Base-by-base conservation (phyloP, 257 asterid species). In the Parsonsia alboflavescens region DNA sequence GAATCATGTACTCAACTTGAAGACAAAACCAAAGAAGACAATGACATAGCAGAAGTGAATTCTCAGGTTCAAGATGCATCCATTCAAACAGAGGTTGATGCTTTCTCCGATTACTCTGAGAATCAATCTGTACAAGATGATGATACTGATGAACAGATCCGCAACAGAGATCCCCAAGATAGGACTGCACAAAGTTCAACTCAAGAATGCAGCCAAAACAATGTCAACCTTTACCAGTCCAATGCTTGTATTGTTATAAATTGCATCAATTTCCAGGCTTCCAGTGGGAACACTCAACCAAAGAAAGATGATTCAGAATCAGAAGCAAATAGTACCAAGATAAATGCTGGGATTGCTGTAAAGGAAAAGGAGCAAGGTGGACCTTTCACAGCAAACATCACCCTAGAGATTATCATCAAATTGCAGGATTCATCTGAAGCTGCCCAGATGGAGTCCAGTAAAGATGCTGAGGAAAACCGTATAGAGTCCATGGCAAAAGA, bases 1-100 rank as follows among this genome's bases (percentile, higher is more conserved):
- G 78, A 76, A 66, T 75, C 77, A 41, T 73, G 63, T 53, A 58
- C 9, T 42, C 65, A 69, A 59, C 1, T 59, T 59, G 66, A 59
- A 26, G 66, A 39, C 66, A 26, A 26, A 59, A 59, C 41, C 66
- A 59, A 59, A 59, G 66, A 26, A 59, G 83, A 73, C 59, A 36
- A n/a, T 42, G 77, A 39, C 46, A 57, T 36, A n/a, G 1, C 64
- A 73, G 33, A 30, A 75, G 33, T 13, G 59, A 26, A 46, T 65
- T 45, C 24, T 49, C 72, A 80, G 67, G 68, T 68, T 67, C 65
- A 42, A 59, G 68, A 58, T 48, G 67, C 28, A 79, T 26, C 70
- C 11, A 21, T 26, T 1, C 22, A 58, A 21, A 68, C 15, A 15
- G 59, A 28, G 72, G 17, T 39, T 0, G 70, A 65, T 62, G 22